Conservation (phyloP, 164 flowering plant genomes). For the Cinnamomum chago region DNA sequence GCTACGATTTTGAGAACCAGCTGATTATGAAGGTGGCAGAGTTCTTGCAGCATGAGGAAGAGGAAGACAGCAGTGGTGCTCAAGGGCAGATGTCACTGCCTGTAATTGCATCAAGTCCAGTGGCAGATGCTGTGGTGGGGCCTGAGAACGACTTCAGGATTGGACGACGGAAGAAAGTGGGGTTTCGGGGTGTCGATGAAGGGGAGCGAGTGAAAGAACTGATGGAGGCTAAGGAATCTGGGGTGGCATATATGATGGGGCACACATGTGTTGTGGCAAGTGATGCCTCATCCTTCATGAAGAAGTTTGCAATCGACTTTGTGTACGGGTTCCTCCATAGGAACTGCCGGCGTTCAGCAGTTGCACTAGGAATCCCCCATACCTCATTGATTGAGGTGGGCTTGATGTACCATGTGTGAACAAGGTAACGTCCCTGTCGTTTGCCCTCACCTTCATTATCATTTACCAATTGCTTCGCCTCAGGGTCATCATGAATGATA, state of each 20-base stretch:
- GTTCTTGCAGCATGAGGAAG: constrained; percentile 23
- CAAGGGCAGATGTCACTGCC: constrained; percentile 4
- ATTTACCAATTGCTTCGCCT: too few species aligned
- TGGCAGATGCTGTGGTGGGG: constrained; percentile 7
- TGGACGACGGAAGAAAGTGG: constrained; percentile 22
- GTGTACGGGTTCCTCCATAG: constrained; percentile 47
- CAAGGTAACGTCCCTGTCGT: too few species aligned
- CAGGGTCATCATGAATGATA: too few species aligned
- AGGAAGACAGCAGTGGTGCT: constrained; percentile 11
- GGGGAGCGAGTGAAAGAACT: constrained; percentile 33
- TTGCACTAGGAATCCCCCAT: constrained; percentile 46
- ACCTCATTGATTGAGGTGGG: constrained; percentile 55
- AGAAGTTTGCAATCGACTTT: constrained; percentile 43
- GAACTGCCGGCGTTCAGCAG: constrained; percentile 49
- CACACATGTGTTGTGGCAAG: constrained; percentile 40
- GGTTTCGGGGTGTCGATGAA: constrained; percentile 20
- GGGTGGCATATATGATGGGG: constrained; percentile 60
- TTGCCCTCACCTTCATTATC: too few species aligned
- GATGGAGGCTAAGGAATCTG: constrained; percentile 43
- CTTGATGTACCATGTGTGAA: constrained; percentile 48
- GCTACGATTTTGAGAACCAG: constrained; percentile 31
- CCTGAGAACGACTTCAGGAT: constrained; percentile 3
- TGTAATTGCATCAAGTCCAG: constrained; percentile 9
- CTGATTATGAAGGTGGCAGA: constrained; percentile 33
- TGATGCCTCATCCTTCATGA: constrained; percentile 34